Evolutionary conservation across 768 basidiomycete genomes (phyloP).

Genomic region (Lentinula sp.): DNA sequence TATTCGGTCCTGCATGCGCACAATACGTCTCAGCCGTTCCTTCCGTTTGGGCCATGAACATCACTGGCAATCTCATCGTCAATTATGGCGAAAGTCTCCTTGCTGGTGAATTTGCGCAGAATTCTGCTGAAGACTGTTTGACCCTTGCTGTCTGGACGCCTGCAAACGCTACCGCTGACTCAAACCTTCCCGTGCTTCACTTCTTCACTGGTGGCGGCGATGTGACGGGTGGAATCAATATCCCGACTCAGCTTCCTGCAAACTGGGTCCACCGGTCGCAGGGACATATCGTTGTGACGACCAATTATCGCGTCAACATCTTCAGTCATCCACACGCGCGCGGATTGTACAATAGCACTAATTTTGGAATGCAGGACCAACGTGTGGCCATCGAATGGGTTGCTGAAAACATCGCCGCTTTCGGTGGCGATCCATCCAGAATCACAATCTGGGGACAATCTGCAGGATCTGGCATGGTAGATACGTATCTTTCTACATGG

Average conservation of each 20-base stretch:
- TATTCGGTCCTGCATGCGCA: slow-evolving; percentile 7
- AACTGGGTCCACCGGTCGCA: slow-evolving; percentile 11
- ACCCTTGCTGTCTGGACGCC: slow-evolving; percentile 11
- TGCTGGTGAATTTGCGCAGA: slow-evolving; percentile 3
- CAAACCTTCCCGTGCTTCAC: slow-evolving; percentile 11
- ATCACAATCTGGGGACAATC: slow-evolving; percentile 18
- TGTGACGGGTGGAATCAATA: slow-evolving; percentile 8
- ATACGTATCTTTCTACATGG: slow-evolving; percentile 5
- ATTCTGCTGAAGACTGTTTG: slow-evolving; percentile 11
- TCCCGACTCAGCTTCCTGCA: slow-evolving; percentile 10
- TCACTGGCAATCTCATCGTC: slow-evolving; percentile 9
- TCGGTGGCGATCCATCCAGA: slow-evolving; percentile 23
- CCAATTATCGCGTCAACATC: slow-evolving; percentile 11
- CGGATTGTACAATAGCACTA: slow-evolving; percentile 12
- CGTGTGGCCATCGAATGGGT: slow-evolving; percentile 22
- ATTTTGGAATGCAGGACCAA: slow-evolving; percentile 24
- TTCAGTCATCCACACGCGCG: slow-evolving; percentile 10
- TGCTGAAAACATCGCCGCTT: slow-evolving; percentile 9
- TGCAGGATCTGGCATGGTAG: slow-evolving; percentile 4
- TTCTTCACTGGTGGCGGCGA: slow-evolving; percentile 10
- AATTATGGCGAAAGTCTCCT: slow-evolving; percentile 8
- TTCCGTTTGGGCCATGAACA: slow-evolving; percentile 7
- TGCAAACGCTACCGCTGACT: slow-evolving; percentile 1
- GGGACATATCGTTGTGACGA: slow-evolving; percentile 10
- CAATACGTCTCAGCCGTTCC: slow-evolving; percentile 8